Evolutionary conservation across 176 grass and related monocot genomes (phyloP).

Genomic region (Juncus effusus): DNA sequence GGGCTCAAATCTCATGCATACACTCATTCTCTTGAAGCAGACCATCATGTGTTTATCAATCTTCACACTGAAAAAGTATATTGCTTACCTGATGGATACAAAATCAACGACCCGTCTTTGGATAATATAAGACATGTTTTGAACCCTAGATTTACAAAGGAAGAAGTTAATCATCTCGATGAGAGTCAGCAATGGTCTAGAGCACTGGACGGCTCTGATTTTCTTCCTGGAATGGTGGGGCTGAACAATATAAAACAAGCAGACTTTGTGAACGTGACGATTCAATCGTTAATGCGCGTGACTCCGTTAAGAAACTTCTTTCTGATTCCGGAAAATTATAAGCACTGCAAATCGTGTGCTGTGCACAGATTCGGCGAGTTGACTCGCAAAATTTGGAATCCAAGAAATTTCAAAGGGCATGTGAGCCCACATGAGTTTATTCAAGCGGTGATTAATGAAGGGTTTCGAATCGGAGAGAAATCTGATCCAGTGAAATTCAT

Average conservation of each 20-base stretch:
- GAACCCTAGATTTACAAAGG: slow-evolving; percentile 79
- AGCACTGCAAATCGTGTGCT: slow-evolving; percentile 74
- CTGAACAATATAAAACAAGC: slow-evolving; percentile 99
- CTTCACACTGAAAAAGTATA: slow-evolving; percentile 96
- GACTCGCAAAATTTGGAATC: slow-evolving; percentile 96
- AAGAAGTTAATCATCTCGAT: slow-evolving; percentile 78
- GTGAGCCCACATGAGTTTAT: slow-evolving; percentile 98
- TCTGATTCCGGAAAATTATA: slow-evolving; percentile 95
- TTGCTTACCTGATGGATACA: slow-evolving; percentile 95
- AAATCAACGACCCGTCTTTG: slow-evolving; percentile 86
- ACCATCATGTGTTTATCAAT: slow-evolving; percentile 93
- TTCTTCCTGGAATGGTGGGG: slow-evolving; percentile 99
- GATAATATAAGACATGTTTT: slow-evolving; percentile 95
- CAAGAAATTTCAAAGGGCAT: slow-evolving; percentile 97
- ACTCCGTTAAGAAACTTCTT: slow-evolving; percentile 98
- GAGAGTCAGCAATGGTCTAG: slow-evolving; percentile 99
- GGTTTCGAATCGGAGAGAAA: slow-evolving; percentile 91
- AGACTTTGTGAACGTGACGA: slow-evolving; percentile 96
- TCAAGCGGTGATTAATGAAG: slow-evolving; percentile 94
- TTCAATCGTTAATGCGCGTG: slow-evolving; percentile 93
- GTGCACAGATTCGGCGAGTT: slow-evolving; percentile 95
- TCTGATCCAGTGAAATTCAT: slow-evolving; percentile 97
- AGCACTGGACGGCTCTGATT: slow-evolving; percentile 94
- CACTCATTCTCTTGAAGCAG: slow-evolving; percentile 94
- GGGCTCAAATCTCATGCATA: slow-evolving; percentile 96